Conservation (phyloP, 148 eudicot genomes). For the Polygonum aviculare region DNA sequence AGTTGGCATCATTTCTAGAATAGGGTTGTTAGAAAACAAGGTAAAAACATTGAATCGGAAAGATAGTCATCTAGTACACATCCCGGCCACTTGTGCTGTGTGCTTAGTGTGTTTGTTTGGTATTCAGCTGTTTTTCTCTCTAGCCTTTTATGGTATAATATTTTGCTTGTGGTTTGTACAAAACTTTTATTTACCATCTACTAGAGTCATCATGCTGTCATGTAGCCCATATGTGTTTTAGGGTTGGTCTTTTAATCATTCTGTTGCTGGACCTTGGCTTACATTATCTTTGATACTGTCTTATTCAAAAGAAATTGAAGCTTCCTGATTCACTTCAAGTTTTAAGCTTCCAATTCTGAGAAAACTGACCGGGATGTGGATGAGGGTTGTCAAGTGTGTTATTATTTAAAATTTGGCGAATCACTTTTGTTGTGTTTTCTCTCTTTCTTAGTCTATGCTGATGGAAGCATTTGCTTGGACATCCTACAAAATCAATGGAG, state of each 20-base stretch:
- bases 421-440: not conserved
- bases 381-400: too few species aligned
- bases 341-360: too few species aligned
- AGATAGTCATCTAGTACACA: not conserved
- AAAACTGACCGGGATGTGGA: too few species aligned
- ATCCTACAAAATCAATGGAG: constrained; percentile 69
- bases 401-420: not conserved
- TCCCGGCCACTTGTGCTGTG: not conserved
- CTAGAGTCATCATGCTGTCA: not conserved
- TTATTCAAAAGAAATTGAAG: too few species aligned
- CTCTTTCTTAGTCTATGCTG: constrained; percentile 40
- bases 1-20: not conserved
- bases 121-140: not conserved
- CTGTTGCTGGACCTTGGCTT: not conserved
- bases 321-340: too few species aligned
- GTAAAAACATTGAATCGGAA: not conserved
- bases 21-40: not conserved
- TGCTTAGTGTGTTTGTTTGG: not conserved
- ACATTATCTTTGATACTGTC: not conserved
- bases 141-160: not conserved
- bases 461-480: constrained; percentile 63
- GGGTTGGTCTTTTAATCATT: too few species aligned
- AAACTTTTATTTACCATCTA: not conserved
- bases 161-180: not conserved
- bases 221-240: too few species aligned